These are phyloP conservation scores for Hymenoscyphus fructigenus DNA, from an alignment of 2,329 filamentous ascomycete species.

Conservation along the genomic window DNA sequence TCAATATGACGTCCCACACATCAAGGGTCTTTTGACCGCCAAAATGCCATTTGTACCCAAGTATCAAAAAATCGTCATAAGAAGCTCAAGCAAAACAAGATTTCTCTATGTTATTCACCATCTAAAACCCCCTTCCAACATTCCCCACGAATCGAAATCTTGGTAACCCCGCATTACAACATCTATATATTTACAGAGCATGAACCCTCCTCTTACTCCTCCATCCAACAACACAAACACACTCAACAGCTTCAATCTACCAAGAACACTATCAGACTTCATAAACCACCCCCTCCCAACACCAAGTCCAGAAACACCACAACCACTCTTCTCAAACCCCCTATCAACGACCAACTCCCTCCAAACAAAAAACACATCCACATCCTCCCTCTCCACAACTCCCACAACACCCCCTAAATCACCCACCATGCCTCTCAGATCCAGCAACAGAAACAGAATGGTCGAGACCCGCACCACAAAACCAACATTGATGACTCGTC, in stretches of 20 bases:
- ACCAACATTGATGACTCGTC: constrained; percentile 54
- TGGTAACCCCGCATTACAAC: neutral
- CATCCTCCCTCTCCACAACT: neutral
- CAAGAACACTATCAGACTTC: constrained; percentile 10
- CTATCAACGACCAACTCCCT: constrained; percentile 9
- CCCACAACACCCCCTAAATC: neutral
- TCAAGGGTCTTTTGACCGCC: neutral
- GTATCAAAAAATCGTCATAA: neutral
- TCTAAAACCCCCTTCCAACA: neutral
- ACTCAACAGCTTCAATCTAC: constrained; percentile 6
- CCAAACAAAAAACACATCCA: neutral
- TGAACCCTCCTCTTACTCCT: too few relatives aligned
- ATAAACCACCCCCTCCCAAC: neutral
- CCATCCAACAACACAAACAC: constrained; percentile 12
- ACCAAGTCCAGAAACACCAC: neutral
- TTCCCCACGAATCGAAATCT: neutral
- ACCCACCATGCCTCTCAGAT: constrained; percentile 6
- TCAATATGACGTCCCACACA: neutral
- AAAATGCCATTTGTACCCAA: neutral
- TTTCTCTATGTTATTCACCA: neutral
- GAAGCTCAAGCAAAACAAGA: neutral
- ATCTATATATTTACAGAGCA: constrained; percentile 13
- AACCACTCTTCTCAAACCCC: neutral
- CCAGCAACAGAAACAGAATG: constrained; percentile 37
- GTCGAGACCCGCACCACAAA: constrained; percentile 41